Evolutionary conservation across 306 rosid species (phyloP).

Genomic region (Prunus mume): DNA sequence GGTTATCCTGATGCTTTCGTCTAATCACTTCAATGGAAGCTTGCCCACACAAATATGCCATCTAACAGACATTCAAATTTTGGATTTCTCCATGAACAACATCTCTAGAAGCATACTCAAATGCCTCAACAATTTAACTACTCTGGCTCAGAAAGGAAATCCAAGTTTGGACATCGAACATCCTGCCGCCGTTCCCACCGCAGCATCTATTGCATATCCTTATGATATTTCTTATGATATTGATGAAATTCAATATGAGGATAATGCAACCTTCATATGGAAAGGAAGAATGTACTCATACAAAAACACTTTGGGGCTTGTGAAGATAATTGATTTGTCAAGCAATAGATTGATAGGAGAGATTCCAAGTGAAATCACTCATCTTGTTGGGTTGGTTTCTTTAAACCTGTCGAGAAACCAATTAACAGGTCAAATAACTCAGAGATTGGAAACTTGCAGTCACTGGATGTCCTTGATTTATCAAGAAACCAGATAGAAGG

Average conservation of each 20-base stretch:
- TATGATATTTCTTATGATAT: too few species aligned
- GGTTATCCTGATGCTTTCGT: too few species aligned
- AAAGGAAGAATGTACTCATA: not conserved
- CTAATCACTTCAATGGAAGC: too few species aligned
- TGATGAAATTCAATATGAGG: not conserved
- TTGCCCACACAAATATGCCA: too few species aligned
- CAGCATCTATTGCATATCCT: too few species aligned
- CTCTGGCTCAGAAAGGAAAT: too few species aligned
- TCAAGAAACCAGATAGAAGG: conserved; percentile 11
- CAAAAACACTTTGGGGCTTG: not conserved
- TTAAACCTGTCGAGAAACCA: conserved; percentile 14
- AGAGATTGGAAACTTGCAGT: not conserved
- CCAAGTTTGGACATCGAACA: too few species aligned
- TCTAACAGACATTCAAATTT: too few species aligned
- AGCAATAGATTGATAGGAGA: not conserved
- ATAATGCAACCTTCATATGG: not conserved
- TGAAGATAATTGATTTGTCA: conserved; percentile 15
- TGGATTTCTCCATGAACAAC: too few species aligned
- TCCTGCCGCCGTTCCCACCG: too few species aligned
- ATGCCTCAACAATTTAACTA: too few species aligned
- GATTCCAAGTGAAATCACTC: not conserved
- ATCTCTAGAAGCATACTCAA: too few species aligned
- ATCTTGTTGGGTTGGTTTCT: conserved; percentile 13
- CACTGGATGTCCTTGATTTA: conserved; percentile 9
- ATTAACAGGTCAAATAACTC: not conserved